Conservation (phyloP, 129 eudicot genomes). For the Heracleum sosnowskyi region DNA sequence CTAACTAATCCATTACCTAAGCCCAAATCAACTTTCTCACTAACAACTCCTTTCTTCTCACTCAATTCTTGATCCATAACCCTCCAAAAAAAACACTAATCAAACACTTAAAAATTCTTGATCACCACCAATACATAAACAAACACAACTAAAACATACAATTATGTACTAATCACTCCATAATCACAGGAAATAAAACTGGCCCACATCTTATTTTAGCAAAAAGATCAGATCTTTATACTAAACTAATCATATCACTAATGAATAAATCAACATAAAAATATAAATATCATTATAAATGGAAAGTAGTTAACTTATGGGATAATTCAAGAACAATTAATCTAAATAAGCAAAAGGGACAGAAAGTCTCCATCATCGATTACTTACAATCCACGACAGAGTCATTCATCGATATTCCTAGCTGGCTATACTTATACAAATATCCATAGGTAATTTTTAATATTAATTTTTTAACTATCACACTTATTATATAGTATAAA, state of each 20-base stretch:
- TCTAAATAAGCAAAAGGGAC: neutral
- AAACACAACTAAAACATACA: neutral
- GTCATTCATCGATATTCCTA: neutral
- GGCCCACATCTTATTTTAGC: neutral
- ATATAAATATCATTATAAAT: neutral
- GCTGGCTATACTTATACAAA: neutral
- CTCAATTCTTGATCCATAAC: constrained; percentile 10
- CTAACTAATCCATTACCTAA: neutral
- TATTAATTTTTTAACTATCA: neutral
- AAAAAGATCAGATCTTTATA: constrained; percentile 12
- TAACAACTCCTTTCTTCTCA: neutral
- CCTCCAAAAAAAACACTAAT: neutral
- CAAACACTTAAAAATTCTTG: neutral
- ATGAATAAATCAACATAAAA: neutral
- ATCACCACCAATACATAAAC: neutral
- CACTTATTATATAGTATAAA: neutral
- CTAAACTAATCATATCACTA: neutral
- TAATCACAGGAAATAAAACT: neutral
- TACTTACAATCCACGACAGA: constrained; percentile 7
- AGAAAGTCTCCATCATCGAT: neutral
- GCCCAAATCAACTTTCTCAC: neutral
- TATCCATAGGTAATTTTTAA: neutral
- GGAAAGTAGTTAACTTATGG: neutral
- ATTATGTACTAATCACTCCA: neutral
- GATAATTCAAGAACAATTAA: neutral